Base-by-base conservation (phyloP, 192 early-diverging fungal species). In the Backusella tarrabulga region DNA sequence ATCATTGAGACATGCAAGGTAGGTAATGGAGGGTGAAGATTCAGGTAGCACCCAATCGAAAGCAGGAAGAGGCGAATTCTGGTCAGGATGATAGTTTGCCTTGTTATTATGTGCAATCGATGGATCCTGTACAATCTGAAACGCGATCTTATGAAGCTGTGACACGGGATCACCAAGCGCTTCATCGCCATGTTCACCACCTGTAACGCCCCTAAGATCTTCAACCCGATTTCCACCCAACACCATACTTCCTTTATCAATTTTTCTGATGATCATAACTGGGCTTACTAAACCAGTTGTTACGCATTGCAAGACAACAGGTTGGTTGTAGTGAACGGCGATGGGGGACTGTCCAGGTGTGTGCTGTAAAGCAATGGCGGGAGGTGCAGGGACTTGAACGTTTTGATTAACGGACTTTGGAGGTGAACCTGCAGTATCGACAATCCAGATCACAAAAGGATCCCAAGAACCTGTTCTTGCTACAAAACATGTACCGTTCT, bases 111-210 rank as follows among this genome's bases (percentile, higher is more conserved):
- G 34, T 15, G 72, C 35, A 41, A 41, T 26, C 9, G 60, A 68
- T 5, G 86, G 70, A 71, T 90, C 81, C 9, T 89, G 87, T 6
- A 86, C 86, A 56, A 95, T 88, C 83, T 96, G 92, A 79, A 97
- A 92, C 1, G 95, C 95, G 6, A 97, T 89, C 85, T 97, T 97
- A 86, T 97, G 95, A 63, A 97, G 80, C 82, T 95, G 95, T n/a
- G 93, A 94, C 0, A 97, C 90, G 5, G 95, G 94, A 79, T 97
- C 96, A 29, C 94, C 94, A n/a, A 92, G 68, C 3, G 91, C 80
- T 73, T 87, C 85, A 34, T 88, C 85, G 34, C 81, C 85, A 68
- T 76, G 81, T 75, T 86, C 85, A 35, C 85, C 82, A 73, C 77
- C 80, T 19, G 60, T 60, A 14, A 38, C 23, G 26, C 77, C 67